Evolutionary conservation across 768 basidiomycete genomes (phyloP), one percentile per base, ranked within the genome.

Genomic region (Rhizopogon vesiculosus): DNA sequence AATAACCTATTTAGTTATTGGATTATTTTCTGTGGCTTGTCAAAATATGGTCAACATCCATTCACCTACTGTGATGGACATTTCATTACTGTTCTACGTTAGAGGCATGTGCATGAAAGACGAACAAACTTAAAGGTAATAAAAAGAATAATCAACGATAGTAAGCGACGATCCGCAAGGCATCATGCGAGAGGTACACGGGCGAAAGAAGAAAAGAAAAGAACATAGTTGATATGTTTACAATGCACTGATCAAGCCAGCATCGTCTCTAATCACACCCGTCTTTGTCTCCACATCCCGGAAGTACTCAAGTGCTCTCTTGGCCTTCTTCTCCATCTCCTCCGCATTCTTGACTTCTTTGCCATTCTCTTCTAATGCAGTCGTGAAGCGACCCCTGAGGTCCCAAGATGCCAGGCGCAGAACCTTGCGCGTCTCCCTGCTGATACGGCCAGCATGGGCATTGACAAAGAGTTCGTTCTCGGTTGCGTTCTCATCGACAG

Each of bases 381-480:
- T 75, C 55, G 83, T 78, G 77, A 93, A 96, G 42, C 87, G 80
- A 71, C 91, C 89, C 62, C 81, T 81, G 57, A 95, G 66, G 69
- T 98, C 95, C 92, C 92, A 98, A 19, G 89, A 85, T 18, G 91
- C 95, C 31, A 93, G 70, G 46, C 95, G 78, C 56, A 99, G 74
- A 45, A 99, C 96, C 75, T 98, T 98, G 63, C 96, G 81, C 22
- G 93, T 91, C 79, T 98, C 96, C 39, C 84, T 77, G 51, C 84
- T 75, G 41, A 98, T 79, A 19, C 96, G 78, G 42, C 75, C 78
- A 2, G 82, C 79, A 65, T 98, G 87, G 2, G 73, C 76, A 54
- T 85, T 82, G 31, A 87, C 79, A 64, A 86, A 93, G 31, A 76
- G 69, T 51, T 83, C 77, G 45, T 82, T 80, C 35, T 75, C 71